phyloP scores from a whole-genome alignment of 1,284 basidiomycete species.

The Melampsora occidentalis region DNA sequence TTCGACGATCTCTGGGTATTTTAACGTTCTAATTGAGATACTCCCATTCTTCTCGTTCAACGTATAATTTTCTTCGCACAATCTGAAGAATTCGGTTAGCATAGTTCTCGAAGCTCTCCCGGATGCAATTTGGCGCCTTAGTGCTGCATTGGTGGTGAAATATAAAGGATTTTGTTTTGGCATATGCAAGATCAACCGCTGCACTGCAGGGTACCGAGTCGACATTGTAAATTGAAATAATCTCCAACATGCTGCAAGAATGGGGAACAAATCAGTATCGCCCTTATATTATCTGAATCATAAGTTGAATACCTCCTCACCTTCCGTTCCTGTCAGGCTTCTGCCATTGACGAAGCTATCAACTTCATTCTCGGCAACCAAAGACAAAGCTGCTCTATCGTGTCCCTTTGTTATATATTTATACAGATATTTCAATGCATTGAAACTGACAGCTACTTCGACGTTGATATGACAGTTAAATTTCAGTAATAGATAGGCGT shows the following conservation, averaged over 20 bases:
- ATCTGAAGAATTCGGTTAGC: too few relatives aligned
- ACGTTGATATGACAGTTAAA: conserved; percentile 58
- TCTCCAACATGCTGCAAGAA: conserved; percentile 54
- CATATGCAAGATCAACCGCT: background rate
- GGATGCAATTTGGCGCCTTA: too few relatives aligned
- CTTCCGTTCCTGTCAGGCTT: background rate
- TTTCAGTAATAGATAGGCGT: too few relatives aligned
- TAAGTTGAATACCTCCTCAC: background rate
- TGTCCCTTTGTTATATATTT: conserved; percentile 60
- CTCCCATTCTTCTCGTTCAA: too few relatives aligned
- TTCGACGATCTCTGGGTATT: too few relatives aligned
- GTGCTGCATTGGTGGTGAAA: too few relatives aligned
- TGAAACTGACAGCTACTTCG: conserved; percentile 53
- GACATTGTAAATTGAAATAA: conserved; percentile 53
- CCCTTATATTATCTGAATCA: too few relatives aligned
- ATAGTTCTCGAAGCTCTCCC: too few relatives aligned
- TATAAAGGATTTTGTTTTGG: too few relatives aligned
- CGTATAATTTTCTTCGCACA: too few relatives aligned
- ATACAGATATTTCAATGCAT: conserved; percentile 57
- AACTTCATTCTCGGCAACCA: background rate
- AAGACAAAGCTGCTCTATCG: conserved; percentile 53
- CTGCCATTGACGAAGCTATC: conserved; percentile 53
- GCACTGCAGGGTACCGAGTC: conserved; percentile 10
- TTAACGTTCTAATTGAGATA: too few relatives aligned
- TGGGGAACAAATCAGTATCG: conserved; percentile 47